A percentile compares a stretch with the other conserved stretches of the same genome.
phyloP scores from a whole-genome alignment of 306 rosid species.

The Gleditsia sinensis region DNA sequence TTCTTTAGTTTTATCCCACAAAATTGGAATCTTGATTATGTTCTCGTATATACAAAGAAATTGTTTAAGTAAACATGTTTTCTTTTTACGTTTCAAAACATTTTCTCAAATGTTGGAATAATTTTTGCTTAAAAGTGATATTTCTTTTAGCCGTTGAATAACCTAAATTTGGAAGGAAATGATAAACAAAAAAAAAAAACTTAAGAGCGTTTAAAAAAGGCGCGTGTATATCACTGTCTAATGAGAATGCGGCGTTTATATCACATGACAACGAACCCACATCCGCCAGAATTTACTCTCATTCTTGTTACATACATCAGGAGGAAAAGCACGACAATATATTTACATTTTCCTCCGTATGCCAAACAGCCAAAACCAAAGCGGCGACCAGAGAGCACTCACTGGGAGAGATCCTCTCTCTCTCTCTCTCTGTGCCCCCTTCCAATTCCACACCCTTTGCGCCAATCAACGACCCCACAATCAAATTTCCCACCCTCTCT shows the following conservation, averaged over 20 bases:
- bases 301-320: not conserved
- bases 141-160: not conserved
- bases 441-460: slow-evolving; percentile 45
- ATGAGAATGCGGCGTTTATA: not conserved
- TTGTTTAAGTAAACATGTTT: no score
- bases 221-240: not conserved
- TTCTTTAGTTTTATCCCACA: no score
- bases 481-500: slow-evolving; percentile 31
- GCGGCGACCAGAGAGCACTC: slow-evolving; percentile 19
- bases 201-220: not conserved
- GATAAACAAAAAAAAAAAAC: not conserved
- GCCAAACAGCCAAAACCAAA: slow-evolving; percentile 22
- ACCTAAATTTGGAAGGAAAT: not conserved
- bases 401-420: slow-evolving; percentile 9
- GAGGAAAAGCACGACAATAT: slow-evolving; percentile 12
- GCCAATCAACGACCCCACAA: slow-evolving; percentile 88
- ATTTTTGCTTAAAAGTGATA: not conserved
- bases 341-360: slow-evolving; percentile 3
- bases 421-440: slow-evolving; percentile 11
- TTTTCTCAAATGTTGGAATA: not conserved
- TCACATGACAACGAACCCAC: not conserved
- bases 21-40: no score
- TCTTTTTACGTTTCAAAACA: not conserved
- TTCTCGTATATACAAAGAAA: no score
- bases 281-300: not conserved